Percentiles rank a stretch among this genome's conserved stretches.
Conservation (phyloP, 805 yeast species). For the Tetrapisispora arboricola region DNA sequence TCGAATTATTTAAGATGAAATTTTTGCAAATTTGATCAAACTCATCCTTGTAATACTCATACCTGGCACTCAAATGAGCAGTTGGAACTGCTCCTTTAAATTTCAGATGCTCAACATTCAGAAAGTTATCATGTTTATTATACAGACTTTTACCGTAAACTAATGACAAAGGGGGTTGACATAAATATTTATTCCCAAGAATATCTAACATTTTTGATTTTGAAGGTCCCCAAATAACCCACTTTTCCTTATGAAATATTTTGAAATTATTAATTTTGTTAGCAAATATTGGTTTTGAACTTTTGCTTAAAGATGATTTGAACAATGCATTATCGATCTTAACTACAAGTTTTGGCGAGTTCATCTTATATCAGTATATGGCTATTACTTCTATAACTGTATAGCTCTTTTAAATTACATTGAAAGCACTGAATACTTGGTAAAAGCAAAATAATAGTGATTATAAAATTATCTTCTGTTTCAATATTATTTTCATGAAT, state of each 20-base stretch:
- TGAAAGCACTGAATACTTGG: too few relatives aligned
- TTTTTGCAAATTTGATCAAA: conserved; percentile 62
- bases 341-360: background rate
- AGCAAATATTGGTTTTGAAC: conserved; percentile 24
- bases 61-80: conserved; percentile 80
- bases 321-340: conserved; percentile 26
- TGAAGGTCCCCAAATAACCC: conserved; percentile 34
- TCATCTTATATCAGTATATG: too few relatives aligned
- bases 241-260: conserved; percentile 28
- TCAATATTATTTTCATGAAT: too few relatives aligned
- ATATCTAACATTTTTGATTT: conserved; percentile 21
- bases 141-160: conserved; percentile 7
- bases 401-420: too few relatives aligned
- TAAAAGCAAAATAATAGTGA: too few relatives aligned
- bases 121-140: conserved; percentile 6
- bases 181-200: conserved; percentile 18
- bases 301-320: conserved; percentile 29
- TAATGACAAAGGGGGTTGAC: conserved; percentile 20
- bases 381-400: too few relatives aligned
- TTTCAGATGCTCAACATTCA: conserved; percentile 27
- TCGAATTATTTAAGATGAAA: conserved; percentile 43
- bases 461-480: too few relatives aligned
- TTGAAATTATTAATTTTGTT: conserved; percentile 13
- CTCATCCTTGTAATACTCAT: conserved; percentile 77
- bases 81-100: conserved; percentile 41